Evolutionary conservation across 805 yeast species (phyloP), one percentile per base, ranked within the genome.

Genomic region (Saccharomycopsis vini): DNA sequence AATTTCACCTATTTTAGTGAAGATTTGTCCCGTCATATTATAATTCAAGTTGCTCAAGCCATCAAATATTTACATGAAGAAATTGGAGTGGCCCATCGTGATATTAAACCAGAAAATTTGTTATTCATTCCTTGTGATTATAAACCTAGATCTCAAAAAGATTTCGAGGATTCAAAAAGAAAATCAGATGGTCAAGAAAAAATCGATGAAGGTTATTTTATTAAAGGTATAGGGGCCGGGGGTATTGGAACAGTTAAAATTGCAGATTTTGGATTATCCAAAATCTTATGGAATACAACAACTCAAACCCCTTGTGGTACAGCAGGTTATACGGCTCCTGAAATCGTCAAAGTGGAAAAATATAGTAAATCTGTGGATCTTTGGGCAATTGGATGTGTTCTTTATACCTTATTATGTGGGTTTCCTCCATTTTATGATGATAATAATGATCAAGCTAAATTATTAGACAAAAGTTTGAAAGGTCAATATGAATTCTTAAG

Each of bases 71-170:
- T 84, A 39, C 94, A 83, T 56, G 79, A 79, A 43, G 81, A 75
- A 49, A 71, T 79, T 13, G 81, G 81, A 3, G 72, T 76, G 16
- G 94, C 82, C 20, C 94, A 83, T 59, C 65, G 94, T 35, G 94
- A 83, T 58, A 82, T 83, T 55, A 83, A 83, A 60, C 94, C 94
- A 1, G 94, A 83, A 52, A 83, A 83, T 57, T 62, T 83, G 37
- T 62, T 83, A 34, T 84, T 80, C 57, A 68, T 72, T 36, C 81
- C 79, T 1, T 72, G 72, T 22, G 69, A 71, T 1, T 62, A 65
- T 42, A 50, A 64, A 4, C 71, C 46, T 13, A 39, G 50, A 15
- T 23, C 50, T 19, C 23, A 39, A 5, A 30, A 30, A 40, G 50
- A 49, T n/a, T 37, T 43, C 20, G 10, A 16, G 13, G 35, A 42